Conservation (phyloP, 306 rosid genomes). For the Hippophae tibetana region DNA sequence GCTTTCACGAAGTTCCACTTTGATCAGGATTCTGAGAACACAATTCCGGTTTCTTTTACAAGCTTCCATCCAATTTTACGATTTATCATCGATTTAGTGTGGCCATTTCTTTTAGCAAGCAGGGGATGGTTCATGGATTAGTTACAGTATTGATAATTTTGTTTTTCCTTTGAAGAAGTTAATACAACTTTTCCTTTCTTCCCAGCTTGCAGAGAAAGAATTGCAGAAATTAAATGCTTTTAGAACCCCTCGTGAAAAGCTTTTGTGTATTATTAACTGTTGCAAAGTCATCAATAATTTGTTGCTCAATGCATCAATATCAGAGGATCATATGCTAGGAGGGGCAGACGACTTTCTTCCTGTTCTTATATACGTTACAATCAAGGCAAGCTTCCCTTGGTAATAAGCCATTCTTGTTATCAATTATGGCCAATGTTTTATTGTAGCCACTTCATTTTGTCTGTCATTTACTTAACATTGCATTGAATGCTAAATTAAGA, state of each 20-base stretch:
- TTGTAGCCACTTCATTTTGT: not conserved
- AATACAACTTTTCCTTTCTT: not conserved
- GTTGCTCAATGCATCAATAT: conserved; percentile 51
- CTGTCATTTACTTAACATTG: not conserved
- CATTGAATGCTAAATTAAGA: too few relatives aligned
- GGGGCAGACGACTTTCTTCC: conserved; percentile 82
- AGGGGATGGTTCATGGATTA: not conserved
- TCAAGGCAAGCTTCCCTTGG: conserved; percentile 83
- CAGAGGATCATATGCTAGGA: conserved; percentile 49
- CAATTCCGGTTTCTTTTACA: too few relatives aligned
- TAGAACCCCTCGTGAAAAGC: conserved; percentile 73
- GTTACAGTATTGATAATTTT: not conserved
- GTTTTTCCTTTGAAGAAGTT: too few relatives aligned
- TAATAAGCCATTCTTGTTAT: conserved; percentile 39
- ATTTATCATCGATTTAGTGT: too few relatives aligned
- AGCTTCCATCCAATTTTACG: too few relatives aligned
- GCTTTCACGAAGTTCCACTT: too few relatives aligned
- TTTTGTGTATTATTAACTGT: conserved; percentile 49
- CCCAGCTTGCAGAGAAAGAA: conserved; percentile 69
- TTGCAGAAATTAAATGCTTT: conserved; percentile 52
- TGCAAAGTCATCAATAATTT: conserved; percentile 66
- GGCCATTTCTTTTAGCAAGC: too few relatives aligned
- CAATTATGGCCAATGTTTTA: not conserved
- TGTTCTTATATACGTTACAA: conserved; percentile 58
- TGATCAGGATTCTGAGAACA: too few relatives aligned